These are phyloP conservation scores for Gymnopilus junonius DNA, from an alignment of 768 basidiomycete species.

Conservation along the genomic window DNA sequence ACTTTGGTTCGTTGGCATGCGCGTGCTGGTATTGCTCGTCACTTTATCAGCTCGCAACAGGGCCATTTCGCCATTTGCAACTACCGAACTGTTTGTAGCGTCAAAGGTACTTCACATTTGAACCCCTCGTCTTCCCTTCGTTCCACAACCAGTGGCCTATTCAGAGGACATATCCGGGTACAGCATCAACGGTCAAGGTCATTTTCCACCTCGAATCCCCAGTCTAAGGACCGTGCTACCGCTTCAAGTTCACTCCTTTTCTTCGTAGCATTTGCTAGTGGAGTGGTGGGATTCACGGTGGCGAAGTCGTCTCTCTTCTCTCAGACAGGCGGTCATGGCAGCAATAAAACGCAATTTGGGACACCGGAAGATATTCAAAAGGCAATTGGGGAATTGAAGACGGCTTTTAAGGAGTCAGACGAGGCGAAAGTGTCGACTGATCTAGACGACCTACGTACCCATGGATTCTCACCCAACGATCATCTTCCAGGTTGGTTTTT, in stretches of 20 bases:
- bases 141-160: background rate
- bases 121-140: background rate
- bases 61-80: background rate
- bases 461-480: conserved; percentile 60
- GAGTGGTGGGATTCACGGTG: background rate
- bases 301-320: background rate
- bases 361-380: conserved; percentile 53
- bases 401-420: conserved; percentile 39
- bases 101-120: background rate
- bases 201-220: background rate
- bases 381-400: conserved; percentile 55
- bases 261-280: background rate
- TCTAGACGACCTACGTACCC: conserved; percentile 50
- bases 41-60: background rate
- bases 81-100: background rate
- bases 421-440: conserved; percentile 49
- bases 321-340: background rate
- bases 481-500: conserved; percentile 50
- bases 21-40: background rate
- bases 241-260: background rate
- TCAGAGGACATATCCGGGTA: background rate
- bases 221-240: background rate
- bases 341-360: conserved; percentile 47
- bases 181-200: background rate
- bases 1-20: background rate